Percentiles rank a stretch among this genome's conserved stretches.
phyloP scores from a whole-genome alignment of 441 rosid species.

The Populus hybrid region DNA sequence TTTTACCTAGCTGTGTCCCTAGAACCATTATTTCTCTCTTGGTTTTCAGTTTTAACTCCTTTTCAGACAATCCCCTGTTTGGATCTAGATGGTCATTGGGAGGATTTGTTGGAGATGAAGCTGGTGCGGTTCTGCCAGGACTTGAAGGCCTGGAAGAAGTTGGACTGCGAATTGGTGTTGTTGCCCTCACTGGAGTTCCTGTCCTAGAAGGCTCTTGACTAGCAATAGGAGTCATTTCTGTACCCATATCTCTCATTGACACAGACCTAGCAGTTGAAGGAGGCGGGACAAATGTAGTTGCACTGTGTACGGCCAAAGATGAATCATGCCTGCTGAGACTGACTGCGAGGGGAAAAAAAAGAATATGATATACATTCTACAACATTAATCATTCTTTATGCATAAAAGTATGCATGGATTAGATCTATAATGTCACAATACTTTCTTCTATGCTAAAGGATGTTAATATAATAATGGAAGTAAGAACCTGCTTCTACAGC shows the following conservation, averaged over 20 bases:
- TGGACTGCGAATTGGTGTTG: slow-evolving; percentile 82
- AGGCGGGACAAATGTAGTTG: slow-evolving; percentile 67
- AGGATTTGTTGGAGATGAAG: slow-evolving; percentile 38
- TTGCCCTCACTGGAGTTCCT: slow-evolving; percentile 72
- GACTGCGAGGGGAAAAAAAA: slow-evolving; percentile 45
- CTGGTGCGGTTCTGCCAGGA: slow-evolving; percentile 54
- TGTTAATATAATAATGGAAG: not conserved
- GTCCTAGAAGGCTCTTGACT: slow-evolving; percentile 98
- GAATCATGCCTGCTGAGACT: slow-evolving; percentile 72
- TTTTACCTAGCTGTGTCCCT: slow-evolving; percentile 84
- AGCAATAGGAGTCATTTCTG: slow-evolving; percentile 88
- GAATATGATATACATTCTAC: not conserved
- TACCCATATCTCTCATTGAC: slow-evolving; percentile 96
- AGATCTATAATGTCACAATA: not conserved
- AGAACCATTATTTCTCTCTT: slow-evolving; percentile 81
- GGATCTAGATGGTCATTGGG: slow-evolving; percentile 27
- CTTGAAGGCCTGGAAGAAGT: slow-evolving; percentile 69
- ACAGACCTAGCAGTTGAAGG: slow-evolving; percentile 61
- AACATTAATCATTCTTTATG: not conserved
- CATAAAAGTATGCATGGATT: not conserved
- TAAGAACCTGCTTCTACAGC: not conserved
- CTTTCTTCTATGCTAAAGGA: not conserved
- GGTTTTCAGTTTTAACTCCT: slow-evolving; percentile 71
- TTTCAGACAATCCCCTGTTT: slow-evolving; percentile 56
- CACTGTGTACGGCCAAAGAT: slow-evolving; percentile 45